Percentiles rank a stretch among this genome's conserved stretches.
Conservation (phyloP, 1,139 yeast species). For the Pichia sp. region DNA sequence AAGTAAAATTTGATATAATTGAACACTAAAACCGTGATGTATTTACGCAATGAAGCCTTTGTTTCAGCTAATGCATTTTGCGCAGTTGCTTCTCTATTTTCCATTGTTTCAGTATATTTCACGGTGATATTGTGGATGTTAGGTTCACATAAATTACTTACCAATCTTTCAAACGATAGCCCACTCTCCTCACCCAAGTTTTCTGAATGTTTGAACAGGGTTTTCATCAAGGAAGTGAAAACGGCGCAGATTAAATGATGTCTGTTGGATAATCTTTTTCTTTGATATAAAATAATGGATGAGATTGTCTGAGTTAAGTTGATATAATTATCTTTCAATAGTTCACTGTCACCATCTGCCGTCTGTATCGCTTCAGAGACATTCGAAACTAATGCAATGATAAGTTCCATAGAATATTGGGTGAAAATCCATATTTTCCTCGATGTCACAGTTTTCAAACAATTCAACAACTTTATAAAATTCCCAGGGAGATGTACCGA, state of each 20-base stretch:
- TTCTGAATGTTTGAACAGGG: conserved; percentile 27
- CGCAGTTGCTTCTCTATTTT: conserved; percentile 26
- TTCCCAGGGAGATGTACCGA: not conserved
- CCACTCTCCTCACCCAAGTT: conserved; percentile 27
- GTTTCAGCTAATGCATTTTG: conserved; percentile 49
- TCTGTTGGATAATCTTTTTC: conserved; percentile 63
- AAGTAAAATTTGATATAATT: conserved; percentile 48
- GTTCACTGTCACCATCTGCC: not conserved
- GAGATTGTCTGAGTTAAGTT: conserved; percentile 41
- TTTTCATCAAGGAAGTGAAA: conserved; percentile 40
- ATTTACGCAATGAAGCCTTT: conserved; percentile 53
- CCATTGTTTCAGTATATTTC: conserved; percentile 13
- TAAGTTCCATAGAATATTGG: conserved; percentile 59
- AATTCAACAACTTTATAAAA: conserved; percentile 3
- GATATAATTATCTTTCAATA: conserved; percentile 22
- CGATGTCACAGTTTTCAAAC: conserved; percentile 34
- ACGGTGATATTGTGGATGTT: conserved; percentile 16
- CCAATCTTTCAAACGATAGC: conserved; percentile 44
- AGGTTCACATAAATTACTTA: conserved; percentile 72
- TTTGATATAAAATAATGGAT: conserved; percentile 52
- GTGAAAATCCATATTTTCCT: conserved; percentile 51
- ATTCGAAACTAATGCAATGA: conserved; percentile 32
- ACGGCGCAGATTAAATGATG: conserved; percentile 54
- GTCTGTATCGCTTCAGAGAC: conserved; percentile 13
- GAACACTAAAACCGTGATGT: conserved; percentile 53